Evolutionary conservation across 495 filamentous ascomycete species (phyloP), one percentile per base, ranked within the genome.

Genomic region (Penicillium paradoxum): DNA sequence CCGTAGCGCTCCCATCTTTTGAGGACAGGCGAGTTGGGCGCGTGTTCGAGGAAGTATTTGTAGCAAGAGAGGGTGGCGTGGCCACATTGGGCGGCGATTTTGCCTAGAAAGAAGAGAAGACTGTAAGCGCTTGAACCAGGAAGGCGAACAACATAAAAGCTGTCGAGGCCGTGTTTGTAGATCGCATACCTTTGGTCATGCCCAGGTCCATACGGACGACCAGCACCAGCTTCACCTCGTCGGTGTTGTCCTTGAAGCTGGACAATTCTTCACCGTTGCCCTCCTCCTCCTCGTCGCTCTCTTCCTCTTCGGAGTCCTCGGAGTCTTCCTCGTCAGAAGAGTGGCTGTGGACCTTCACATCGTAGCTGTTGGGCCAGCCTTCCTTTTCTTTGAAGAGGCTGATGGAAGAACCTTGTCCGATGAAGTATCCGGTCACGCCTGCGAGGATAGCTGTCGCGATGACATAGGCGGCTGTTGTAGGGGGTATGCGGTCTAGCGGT

Each of bases 11-110:
- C 93, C 93, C 93, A 98, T 45, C 82, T 84, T 42, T 74, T 75
- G 13, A 98, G 81, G n/a, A 97, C 75, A 19, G 80, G 74, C 40
- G 83, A 69, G 9, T 79, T 74, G 7, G 76, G 70, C 7, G 84
- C 68, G 41, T 79, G 72, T n/a, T 76, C 70, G 51, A 81, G 72
- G 51, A 90, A 81, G 33, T 82, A 76, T 73, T 95, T 96, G 83
- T 97, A 98, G 80, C 91, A 96, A 29, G 92, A 91, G 36, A 98
- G 83, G 1, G 93, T 96, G 8, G 93, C 93, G 70, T 98, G 93
- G n/a, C 86, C 86, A 70, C 84, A 88, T 77, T 98, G 95, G 6
- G 93, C 93, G 48, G 89, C 95, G 61, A 97, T 97, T 80, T 98
- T 98, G 55, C 93, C 93, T 96, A 25, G 37, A 7, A 40, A 39